These are phyloP conservation scores for Stagonosporopsis chrysanthemi DNA, from an alignment of 2,329 filamentous ascomycete species.

Conservation along the genomic window DNA sequence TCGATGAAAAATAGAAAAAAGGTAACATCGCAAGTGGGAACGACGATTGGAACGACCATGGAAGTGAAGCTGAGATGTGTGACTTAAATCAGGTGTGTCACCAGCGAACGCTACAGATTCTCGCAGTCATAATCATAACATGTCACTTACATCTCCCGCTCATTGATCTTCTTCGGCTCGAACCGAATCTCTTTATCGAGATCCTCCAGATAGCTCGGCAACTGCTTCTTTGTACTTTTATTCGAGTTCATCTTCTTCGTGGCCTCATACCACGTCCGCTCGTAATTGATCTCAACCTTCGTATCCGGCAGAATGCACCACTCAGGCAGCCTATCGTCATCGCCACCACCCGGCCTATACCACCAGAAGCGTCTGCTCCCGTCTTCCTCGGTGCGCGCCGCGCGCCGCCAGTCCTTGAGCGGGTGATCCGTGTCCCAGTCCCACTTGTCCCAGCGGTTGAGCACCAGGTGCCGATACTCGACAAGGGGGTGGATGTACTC, in stretches of 20 bases:
- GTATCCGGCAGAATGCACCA: conserved; percentile 1
- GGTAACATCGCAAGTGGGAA: too few species aligned
- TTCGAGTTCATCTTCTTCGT: background rate
- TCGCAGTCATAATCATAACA: too few species aligned
- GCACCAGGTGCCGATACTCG: conserved; percentile 31
- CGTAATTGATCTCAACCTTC: background rate
- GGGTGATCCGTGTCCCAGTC: background rate
- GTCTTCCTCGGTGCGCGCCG: background rate
- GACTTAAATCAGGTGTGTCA: too few species aligned
- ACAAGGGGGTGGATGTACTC: conserved; percentile 60
- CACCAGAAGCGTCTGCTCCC: background rate
- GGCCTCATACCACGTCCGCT: background rate
- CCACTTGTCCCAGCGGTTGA: background rate
- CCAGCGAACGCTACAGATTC: too few species aligned
- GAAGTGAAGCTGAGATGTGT: too few species aligned
- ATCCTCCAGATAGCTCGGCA: background rate
- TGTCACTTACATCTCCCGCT: background rate
- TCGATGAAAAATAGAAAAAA: too few species aligned
- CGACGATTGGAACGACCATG: too few species aligned
- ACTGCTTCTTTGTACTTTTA: background rate
- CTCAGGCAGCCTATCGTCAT: background rate
- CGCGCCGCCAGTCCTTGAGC: background rate
- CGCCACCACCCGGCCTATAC: background rate
- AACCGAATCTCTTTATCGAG: conserved; percentile 1
- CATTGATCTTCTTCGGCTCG: background rate